A percentile compares a stretch with the other conserved stretches of the same genome.
Conservation (phyloP, 495 filamentous ascomycete species). For the Oidiodendron maius region DNA sequence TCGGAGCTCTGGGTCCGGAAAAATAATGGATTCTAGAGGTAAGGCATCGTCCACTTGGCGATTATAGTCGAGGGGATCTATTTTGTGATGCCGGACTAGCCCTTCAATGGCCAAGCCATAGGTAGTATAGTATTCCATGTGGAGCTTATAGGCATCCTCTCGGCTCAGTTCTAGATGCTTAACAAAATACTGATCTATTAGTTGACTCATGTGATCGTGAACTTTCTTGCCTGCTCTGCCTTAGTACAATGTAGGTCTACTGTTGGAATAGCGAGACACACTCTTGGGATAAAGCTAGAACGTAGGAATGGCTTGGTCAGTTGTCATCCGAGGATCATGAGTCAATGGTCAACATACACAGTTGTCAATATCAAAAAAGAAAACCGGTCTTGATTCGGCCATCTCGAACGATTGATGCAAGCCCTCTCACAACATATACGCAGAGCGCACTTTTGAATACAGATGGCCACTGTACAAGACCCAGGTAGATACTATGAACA, state of each 20-base stretch:
- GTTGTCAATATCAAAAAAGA: conserved; percentile 98
- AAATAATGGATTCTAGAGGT: conserved; percentile 78
- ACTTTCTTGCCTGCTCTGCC: conserved; percentile 53
- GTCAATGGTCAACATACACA: conserved; percentile 52
- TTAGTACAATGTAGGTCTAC: conserved; percentile 4
- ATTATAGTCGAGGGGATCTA: conserved; percentile 95
- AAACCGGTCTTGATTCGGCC: conserved; percentile 45
- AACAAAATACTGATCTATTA: conserved; percentile 79
- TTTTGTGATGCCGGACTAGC: conserved; percentile 86
- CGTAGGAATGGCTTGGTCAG: background rate
- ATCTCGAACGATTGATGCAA: conserved; percentile 6
- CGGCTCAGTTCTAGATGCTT: conserved; percentile 66
- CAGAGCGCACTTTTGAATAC: too few relatives aligned
- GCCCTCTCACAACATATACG: background rate
- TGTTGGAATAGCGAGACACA: conserved; percentile 27
- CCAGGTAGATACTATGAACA: too few relatives aligned
- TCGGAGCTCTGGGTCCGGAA: conserved; percentile 66
- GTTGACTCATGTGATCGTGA: conserved; percentile 64
- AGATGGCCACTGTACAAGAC: too few relatives aligned
- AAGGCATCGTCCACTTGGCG: conserved; percentile 89
- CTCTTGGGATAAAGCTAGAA: conserved; percentile 56
- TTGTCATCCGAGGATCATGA: background rate
- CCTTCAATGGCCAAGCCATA: conserved; percentile 98
- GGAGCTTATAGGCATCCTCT: conserved; percentile 74
- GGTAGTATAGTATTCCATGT: conserved; percentile 85